Evolutionary conservation across 345 rosid species (phyloP), one percentile per base, ranked within the genome.

Genomic region (Microthlaspi erraticum): DNA sequence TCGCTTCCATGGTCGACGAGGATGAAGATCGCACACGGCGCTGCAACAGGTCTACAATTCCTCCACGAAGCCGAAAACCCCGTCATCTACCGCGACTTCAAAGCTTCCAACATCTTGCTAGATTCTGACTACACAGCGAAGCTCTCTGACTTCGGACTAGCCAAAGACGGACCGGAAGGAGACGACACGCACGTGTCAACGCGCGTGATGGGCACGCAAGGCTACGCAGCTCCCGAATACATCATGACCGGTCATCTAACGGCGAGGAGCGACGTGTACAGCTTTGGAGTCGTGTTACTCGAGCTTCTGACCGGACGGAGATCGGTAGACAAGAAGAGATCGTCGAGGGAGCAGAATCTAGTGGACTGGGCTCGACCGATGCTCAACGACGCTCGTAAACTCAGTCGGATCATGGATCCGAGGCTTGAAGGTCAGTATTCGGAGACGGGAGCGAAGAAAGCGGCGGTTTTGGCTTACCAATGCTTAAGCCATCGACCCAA

Each of bases 121-220:
- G 96, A 87, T 70, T 92, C 98, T 38, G 98, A 92, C 66, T 90
- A 80, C 65, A 87, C 84, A 0, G 86, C 93, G 0, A 92, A 92
- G 39, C 88, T 92, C 16, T 92, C 98, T 0, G 98, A 92, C 73
- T 92, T 92, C 14, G 98, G 98, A 0, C 74, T 92, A 13, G 98
- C 98, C 6, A 92, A 90, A 81, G 96, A 90, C 43, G 98, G 98
- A 39, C 98, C 98, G 0, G 95, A 90, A 83, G 98, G 98, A 44
- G 95, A 91, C 37, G 91, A 92, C 44, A 92, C 98, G 0, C 98
- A 92, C 63, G 96, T 90, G 23, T 88, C 98, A 43, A 92, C 98
- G 1, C 72, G 96, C 26, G 96, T 92, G 1, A 88, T 92, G 98
- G 98, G 98, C 13, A 92, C 98, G 2, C 93, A 92, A 48, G 98